Base-by-base conservation (phyloP, 2,329 filamentous ascomycete species). In the Aspergillus fumigatiaffinis region DNA sequence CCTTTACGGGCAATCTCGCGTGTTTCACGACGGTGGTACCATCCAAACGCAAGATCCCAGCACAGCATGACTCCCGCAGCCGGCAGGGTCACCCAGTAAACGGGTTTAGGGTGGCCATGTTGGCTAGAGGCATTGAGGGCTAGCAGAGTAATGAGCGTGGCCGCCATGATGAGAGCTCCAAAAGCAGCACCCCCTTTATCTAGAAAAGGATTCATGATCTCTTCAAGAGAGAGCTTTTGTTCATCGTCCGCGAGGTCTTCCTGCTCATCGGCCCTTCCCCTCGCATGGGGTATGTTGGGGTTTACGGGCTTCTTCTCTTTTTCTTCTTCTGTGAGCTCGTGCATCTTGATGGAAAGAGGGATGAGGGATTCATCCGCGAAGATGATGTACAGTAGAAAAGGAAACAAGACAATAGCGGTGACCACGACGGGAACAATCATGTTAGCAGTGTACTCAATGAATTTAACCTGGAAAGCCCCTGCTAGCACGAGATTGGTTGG, bases 401-500 rank as follows among this genome's bases (percentile, higher is more conserved):
- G 88, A 52, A 89, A 90, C 3, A 91, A 72, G 0, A 89, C 73
- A 17, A 90, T 77, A 2, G 82, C 87, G 0, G 88, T 91, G n/a
- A 82, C 76, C 23, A 89, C 73, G 1, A 89, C 86, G 0, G 88
- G 88, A 0, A 91, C 86, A 20, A 91, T 87, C 81, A 91, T 88
- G 67, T 91, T 89, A n/a, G 86, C 87, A 0, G 87, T 90, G 66
- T 91, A 91, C 44, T 83, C 79, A 66, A 91, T 84, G 70, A 91
- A 91, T 52, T 82, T 87, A 75, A 91, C 87, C 3, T 82, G 66
- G 66, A 91, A 91, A 2, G 88, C 88, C 3, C 88, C 87, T 0
- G 88, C 87, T 0, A 91, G 80, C 0, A 91, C 88, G 7, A 91
- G 80, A 55, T 91, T 91, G 2, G 89, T 91, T 0, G 89, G 89